A percentile compares a stretch with the other conserved stretches of the same genome.
These are phyloP conservation scores for Blastobotrys terrestris DNA, from an alignment of 805 yeast species.

Conservation along the genomic window DNA sequence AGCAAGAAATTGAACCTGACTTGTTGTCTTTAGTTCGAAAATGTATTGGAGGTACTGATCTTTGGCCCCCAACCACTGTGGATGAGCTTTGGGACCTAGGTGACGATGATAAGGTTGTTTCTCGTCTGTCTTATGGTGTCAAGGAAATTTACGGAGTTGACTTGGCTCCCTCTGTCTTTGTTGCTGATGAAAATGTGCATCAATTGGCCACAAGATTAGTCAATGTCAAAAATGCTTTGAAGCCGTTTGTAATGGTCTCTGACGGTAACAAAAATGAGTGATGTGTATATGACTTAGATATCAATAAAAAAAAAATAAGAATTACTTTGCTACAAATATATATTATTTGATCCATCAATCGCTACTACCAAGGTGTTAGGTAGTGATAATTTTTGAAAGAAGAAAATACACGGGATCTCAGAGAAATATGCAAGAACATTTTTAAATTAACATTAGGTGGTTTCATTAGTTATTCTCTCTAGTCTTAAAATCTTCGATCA, in stretches of 20 bases:
- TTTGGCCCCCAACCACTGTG: constrained; percentile 18
- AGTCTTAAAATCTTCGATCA: constrained; percentile 24
- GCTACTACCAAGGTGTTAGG: too few species aligned
- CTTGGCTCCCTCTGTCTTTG: constrained; percentile 39
- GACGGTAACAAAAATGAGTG: constrained; percentile 1
- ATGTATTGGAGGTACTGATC: constrained; percentile 20
- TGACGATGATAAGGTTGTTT: constrained; percentile 19
- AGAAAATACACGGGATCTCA: too few species aligned
- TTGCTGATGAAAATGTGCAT: constrained; percentile 33
- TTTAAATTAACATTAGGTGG: too few species aligned
- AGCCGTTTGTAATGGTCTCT: constrained; percentile 20
- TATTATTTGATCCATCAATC: too few species aligned
- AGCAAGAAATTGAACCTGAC: constrained; percentile 28
- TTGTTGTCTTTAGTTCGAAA: constrained; percentile 25
- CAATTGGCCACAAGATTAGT: constrained; percentile 26
- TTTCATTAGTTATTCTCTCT: constrained; percentile 6
- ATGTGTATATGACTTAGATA: constrained; percentile 1
- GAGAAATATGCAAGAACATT: too few species aligned
- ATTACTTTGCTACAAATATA: too few species aligned
- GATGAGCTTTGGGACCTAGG: constrained; percentile 23
- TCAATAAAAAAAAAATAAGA: neutral
- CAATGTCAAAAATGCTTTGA: constrained; percentile 26
- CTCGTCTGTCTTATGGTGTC: constrained; percentile 22
- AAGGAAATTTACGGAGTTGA: constrained; percentile 28
- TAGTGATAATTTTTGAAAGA: too few species aligned